A percentile compares a stretch with the other conserved stretches of the same genome.
Conservation (phyloP, 768 basidiomycete species). For the Russula emetica region DNA sequence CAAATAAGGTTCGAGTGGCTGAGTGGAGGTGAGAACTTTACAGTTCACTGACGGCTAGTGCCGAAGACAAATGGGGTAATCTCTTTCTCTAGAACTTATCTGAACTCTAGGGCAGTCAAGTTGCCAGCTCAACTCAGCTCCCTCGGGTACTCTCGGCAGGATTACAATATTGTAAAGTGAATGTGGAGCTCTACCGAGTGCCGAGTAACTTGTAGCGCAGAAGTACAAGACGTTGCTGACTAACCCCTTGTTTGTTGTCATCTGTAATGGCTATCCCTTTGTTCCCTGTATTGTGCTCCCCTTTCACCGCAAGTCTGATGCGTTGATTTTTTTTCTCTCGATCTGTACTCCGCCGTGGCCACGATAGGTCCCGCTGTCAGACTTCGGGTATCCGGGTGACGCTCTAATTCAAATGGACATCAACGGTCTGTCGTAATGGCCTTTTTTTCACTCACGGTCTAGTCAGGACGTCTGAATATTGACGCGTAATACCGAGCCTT, state of each 20-base stretch:
- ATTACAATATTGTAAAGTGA: too few species aligned
- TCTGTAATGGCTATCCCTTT: conserved; percentile 33
- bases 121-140: too few species aligned
- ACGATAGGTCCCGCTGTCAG: neutral
- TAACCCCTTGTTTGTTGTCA: conserved; percentile 17
- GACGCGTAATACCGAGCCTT: neutral
- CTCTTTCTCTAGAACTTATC: too few species aligned
- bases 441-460: conserved; percentile 7
- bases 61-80: conserved; percentile 13
- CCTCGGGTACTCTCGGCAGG: too few species aligned
- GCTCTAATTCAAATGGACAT: neutral
- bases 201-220: neutral
- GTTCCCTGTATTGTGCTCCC: conserved; percentile 20
- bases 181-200: too few species aligned
- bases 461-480: neutral
- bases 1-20: conserved; percentile 60
- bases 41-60: conserved; percentile 36
- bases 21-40: conserved; percentile 30
- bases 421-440: neutral
- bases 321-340: neutral
- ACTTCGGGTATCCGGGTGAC: neutral
- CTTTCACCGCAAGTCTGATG: conserved; percentile 7
- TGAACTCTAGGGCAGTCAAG: too few species aligned
- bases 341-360: neutral
- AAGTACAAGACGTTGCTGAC: neutral